Evolutionary conservation across 352 stramenopile genomes (phyloP).

Genomic region (Chrysophaeum taylorii): DNA sequence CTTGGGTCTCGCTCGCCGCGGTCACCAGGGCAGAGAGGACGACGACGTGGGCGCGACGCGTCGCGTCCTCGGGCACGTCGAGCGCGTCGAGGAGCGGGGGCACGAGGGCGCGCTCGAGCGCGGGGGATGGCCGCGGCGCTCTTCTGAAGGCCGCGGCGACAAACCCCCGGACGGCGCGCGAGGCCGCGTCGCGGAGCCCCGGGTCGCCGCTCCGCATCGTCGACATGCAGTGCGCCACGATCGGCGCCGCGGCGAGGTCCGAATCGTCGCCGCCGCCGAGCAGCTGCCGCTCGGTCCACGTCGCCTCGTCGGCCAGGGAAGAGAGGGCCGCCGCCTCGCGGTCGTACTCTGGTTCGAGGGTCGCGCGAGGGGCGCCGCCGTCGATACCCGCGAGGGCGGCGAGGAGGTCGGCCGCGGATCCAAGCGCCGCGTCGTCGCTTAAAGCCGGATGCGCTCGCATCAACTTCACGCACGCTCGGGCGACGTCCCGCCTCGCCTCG

Average conservation of each 20-base stretch:
- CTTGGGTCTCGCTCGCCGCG: not conserved
- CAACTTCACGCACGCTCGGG: not conserved
- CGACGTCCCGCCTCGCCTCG: not conserved
- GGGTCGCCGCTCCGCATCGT: not conserved
- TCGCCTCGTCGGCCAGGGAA: not conserved
- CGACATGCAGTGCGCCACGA: not conserved
- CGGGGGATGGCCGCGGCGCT: not conserved
- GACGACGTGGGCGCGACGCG: conserved; percentile 54
- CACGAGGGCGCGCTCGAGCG: too few species aligned
- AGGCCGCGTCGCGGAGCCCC: not conserved
- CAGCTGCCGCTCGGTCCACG: not conserved
- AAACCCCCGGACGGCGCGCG: not conserved
- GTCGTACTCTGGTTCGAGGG: not conserved
- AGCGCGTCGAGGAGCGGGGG: conserved; percentile 43
- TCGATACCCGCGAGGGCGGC: not conserved
- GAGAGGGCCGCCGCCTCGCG: not conserved
- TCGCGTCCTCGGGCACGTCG: conserved; percentile 39
- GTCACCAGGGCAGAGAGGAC: conserved; percentile 47
- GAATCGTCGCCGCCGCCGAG: not conserved
- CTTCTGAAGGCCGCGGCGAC: not conserved
- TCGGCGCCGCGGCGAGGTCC: not conserved
- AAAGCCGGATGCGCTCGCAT: not conserved
- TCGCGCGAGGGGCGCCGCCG: not conserved
- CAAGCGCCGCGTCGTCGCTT: not conserved
- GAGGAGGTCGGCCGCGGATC: not conserved